These are phyloP conservation scores for Beauveria australis DNA, from an alignment of 2,329 filamentous ascomycete species.

Conservation along the genomic window DNA sequence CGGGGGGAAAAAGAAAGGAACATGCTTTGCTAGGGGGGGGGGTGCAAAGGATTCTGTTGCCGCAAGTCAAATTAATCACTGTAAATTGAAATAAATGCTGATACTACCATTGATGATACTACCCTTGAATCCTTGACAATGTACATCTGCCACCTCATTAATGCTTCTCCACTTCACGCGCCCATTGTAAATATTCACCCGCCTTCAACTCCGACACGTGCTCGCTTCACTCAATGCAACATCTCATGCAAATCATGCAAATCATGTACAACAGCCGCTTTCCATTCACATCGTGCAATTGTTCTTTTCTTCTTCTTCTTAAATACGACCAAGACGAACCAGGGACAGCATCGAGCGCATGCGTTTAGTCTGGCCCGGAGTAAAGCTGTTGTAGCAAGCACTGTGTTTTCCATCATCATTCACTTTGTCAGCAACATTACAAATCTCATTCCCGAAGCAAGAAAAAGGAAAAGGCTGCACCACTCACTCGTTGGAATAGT, in stretches of 20 bases:
- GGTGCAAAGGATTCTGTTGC: too few relatives aligned
- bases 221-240: background rate
- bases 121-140: too few relatives aligned
- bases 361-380: conserved; percentile 24
- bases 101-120: too few relatives aligned
- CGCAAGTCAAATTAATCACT: too few relatives aligned
- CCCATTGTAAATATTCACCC: background rate
- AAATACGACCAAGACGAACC: background rate
- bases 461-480: too few relatives aligned
- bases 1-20: too few relatives aligned
- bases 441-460: too few relatives aligned
- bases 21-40: too few relatives aligned
- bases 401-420: background rate
- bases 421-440: background rate
- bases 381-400: conserved; percentile 35
- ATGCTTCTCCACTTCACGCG: background rate
- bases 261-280: background rate
- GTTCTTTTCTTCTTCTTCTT: too few relatives aligned
- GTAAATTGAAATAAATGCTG: background rate
- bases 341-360: background rate
- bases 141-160: too few relatives aligned
- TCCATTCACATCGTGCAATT: background rate
- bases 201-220: background rate
- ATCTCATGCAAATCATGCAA: background rate
- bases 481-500: conserved; percentile 20